Evolutionary conservation across 495 filamentous ascomycete genomes (phyloP), one percentile per base, ranked within the genome.

Genomic region (Annulohypoxylon nitens): DNA sequence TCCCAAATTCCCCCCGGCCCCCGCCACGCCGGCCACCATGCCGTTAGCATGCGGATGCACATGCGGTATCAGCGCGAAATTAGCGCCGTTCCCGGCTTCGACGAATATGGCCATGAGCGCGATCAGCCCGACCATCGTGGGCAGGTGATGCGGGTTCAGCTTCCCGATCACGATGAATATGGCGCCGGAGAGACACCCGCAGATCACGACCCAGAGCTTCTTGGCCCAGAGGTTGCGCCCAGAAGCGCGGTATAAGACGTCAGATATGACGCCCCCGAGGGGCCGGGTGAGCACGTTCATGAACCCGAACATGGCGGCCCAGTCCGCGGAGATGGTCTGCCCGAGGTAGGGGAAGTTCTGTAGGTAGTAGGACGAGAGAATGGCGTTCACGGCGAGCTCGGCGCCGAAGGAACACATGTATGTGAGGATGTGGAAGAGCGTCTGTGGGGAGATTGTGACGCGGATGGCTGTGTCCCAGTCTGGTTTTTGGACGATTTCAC

Each of bases 231-330:
- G 81, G 45, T 74, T 89, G 62, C 75, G 67, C 2, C 87, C 85
- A 0, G 86, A 88, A 23, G 75, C 75, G 18, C 81, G 83, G 83
- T 95, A 97, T 2, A 95, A 75, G n/a, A 91, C 25, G 70, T 97
- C 94, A 2, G 88, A 86, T 11, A 93, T 67, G 14, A 93, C 85
- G 0, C 94, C 94, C 50, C 94, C 94, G 0, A 88, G 74, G 0
- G 94, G 94, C 0, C 94, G 87, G 62, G 87, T 92, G 62, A 91
- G 79, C 37, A 95, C 82, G 80, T 97, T 97, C 30, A 97, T 83
- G 57, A 97, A 90, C 9, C 94, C 94, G 77, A 97, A 97, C 90
- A 97, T 95, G 62, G 94, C 93, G 0, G 93, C 92, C 90, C 91
- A 97, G 72, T 88, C 86, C 2, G 92, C 89, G 6, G 91, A 88